Base-by-base conservation (phyloP, 1,139 yeast genomes). In the Yamadazyma triangularis region DNA sequence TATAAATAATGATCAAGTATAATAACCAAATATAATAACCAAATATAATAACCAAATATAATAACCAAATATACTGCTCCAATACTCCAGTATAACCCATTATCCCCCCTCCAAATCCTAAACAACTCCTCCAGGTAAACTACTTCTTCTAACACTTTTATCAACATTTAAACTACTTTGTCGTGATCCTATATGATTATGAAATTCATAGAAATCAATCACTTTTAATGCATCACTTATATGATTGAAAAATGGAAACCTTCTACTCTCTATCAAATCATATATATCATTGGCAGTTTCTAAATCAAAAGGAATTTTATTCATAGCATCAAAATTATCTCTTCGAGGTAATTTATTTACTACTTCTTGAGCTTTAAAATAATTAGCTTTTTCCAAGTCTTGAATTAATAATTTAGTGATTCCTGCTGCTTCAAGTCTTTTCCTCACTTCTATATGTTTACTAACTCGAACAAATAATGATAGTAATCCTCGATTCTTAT, bases 401-500 rank as follows among this genome's bases (percentile, higher is more conserved):
- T 50, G 41, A 7, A 31, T 29, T 20, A 69, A 44, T 13, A 61
- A 33, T 4, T 43, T 41, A 2, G 40, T 41, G 7, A 68, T 60
- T 0, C 73, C 73, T 0, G 69, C 51, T 12, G 52, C 43, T 6
- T 25, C 24, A 23, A 69, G 48, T 23, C 70, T 40, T 8, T 39
- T 36, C 28, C 71, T 51, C 21, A 66, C 51, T 20, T 49, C 38
- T 0, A 45, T 49, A 28, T 60, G 68, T 13, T 63, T 55, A 8
- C 78, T 69, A 13, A 86, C 80, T 18, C 93, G 62, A 1, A 84
- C 77, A 40, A 89, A 76, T 37, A 78, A 73, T 1, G 84, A 77
- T 13, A 64, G 59, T 11, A 86, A 80, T 2, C 68, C 64, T 29
- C 94, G 67, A 14, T 60, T 59, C 26, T 63, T 62, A 40, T 84